These are phyloP conservation scores for Tinospora cordifolia DNA, from an alignment of 164 flowering plant genomes.

Conservation along the genomic window DNA sequence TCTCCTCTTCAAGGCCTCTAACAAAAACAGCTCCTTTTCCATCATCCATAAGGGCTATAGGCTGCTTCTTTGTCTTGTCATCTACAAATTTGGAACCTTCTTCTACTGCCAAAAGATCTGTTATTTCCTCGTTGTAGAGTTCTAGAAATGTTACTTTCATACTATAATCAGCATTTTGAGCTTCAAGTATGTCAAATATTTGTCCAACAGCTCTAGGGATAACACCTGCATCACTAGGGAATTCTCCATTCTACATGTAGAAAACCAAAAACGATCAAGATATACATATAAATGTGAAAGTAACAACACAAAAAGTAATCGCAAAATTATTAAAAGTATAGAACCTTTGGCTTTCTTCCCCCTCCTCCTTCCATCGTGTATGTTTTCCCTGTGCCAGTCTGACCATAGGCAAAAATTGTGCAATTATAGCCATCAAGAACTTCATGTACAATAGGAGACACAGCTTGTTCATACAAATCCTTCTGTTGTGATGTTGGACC, in stretches of 20 bases:
- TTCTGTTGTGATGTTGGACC: conserved; percentile 72
- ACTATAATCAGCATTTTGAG: conserved; percentile 73
- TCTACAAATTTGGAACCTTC: conserved; percentile 49
- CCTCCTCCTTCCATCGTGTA: conserved; percentile 91
- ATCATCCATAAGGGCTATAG: conserved; percentile 85
- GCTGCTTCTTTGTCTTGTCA: conserved; percentile 75
- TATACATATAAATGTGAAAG: neutral
- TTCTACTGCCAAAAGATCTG: conserved; percentile 71
- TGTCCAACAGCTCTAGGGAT: conserved; percentile 77
- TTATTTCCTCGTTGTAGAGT: conserved; percentile 76
- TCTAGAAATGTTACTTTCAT: conserved; percentile 84
- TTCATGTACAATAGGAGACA: conserved; percentile 72
- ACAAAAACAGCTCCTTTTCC: conserved; percentile 86
- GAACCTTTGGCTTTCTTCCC: conserved; percentile 52
- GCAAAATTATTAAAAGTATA: neutral
- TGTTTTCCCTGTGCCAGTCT: conserved; percentile 85
- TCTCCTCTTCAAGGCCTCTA: conserved; percentile 84
- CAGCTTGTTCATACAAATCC: conserved; percentile 57
- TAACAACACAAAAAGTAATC: neutral
- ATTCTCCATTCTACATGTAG: conserved; percentile 65
- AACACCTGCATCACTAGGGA: conserved; percentile 78
- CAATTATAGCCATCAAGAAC: conserved; percentile 89
- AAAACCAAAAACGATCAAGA: conserved; percentile 5
- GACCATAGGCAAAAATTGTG: conserved; percentile 85
- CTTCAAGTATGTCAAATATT: conserved; percentile 70